phyloP scores from a whole-genome alignment of 1,284 basidiomycete genomes.

The Malassezia sp. region DNA sequence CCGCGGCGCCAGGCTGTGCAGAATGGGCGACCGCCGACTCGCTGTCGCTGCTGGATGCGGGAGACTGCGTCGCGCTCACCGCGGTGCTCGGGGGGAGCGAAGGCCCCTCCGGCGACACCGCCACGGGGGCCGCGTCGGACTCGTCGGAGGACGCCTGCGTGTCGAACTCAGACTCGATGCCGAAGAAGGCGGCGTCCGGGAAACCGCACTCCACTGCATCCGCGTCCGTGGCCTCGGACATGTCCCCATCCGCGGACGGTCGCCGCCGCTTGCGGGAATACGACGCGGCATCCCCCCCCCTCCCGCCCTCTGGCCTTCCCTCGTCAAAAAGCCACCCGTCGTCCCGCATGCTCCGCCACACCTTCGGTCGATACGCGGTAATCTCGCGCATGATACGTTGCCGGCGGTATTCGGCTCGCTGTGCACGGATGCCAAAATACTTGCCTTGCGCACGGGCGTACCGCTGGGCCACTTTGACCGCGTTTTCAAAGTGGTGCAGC shows the following conservation, averaged over 20 bases:
- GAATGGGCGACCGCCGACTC: too few relatives aligned
- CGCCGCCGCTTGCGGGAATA: not conserved
- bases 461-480: conserved; percentile 8
- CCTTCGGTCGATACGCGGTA: conserved; percentile 2
- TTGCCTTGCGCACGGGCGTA: not conserved
- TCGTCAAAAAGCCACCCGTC: conserved; percentile 11
- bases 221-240: too few relatives aligned
- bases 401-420: not conserved
- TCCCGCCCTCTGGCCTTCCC: too few relatives aligned
- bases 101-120: too few relatives aligned
- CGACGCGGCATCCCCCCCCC: too few relatives aligned
- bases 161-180: conserved; percentile 2
- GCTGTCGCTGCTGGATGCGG: too few relatives aligned
- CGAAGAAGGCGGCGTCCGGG: conserved; percentile 4
- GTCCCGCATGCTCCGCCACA: conserved; percentile 5
- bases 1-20: too few relatives aligned
- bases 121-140: not conserved
- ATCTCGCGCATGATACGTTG: too few relatives aligned
- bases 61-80: too few relatives aligned
- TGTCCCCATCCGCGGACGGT: too few relatives aligned
- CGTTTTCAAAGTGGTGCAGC: conserved; percentile 12
- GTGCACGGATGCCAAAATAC: conserved; percentile 1
- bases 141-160: too few relatives aligned
- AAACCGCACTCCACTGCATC: not conserved
- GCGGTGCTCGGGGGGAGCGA: not conserved